Percentiles rank a stretch among this genome's conserved stretches.
These are phyloP conservation scores for Pascua sp. DNA, from an alignment of 1,284 basidiomycete species.

Conservation along the genomic window DNA sequence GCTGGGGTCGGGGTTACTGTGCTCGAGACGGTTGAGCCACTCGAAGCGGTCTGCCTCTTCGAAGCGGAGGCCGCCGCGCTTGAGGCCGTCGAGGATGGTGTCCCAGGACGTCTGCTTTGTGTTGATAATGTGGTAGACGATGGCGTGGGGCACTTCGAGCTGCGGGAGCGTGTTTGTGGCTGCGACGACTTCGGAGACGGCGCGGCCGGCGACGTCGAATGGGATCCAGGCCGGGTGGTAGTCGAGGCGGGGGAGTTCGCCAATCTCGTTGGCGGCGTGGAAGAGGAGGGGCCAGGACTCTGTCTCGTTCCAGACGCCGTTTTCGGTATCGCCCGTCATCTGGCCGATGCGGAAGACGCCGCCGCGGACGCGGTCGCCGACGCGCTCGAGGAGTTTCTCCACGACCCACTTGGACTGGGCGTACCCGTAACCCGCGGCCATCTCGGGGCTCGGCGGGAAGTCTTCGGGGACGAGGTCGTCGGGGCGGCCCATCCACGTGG, in stretches of 20 bases:
- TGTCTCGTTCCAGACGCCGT: slow-evolving; percentile 61
- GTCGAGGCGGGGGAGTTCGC: slow-evolving; percentile 53
- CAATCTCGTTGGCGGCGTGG: slow-evolving; percentile 50
- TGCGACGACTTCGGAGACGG: slow-evolving; percentile 15
- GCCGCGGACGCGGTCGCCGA: slow-evolving; percentile 25
- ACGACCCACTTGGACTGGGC: slow-evolving; percentile 62
- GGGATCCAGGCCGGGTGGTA: slow-evolving; percentile 59
- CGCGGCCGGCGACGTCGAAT: slow-evolving; percentile 49
- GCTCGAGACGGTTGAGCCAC: slow-evolving; percentile 54
- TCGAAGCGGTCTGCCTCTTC: slow-evolving; percentile 65
- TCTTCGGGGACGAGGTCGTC: slow-evolving; percentile 27
- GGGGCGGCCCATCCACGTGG: slow-evolving; percentile 38
- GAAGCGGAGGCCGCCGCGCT: slow-evolving; percentile 63
- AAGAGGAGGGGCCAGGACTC: slow-evolving; percentile 55
- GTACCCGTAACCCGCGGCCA: slow-evolving; percentile 54
- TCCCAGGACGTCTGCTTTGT: slow-evolving; percentile 52
- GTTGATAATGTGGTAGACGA: slow-evolving; percentile 70
- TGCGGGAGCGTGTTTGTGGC: slow-evolving; percentile 57
- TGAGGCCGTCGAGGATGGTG: slow-evolving; percentile 63
- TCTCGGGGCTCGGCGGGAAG: slow-evolving; percentile 31
- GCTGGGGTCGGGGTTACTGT: slow-evolving; percentile 51
- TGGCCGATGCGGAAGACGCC: slow-evolving; percentile 25
- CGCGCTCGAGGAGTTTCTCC: slow-evolving; percentile 57
- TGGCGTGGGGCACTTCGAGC: slow-evolving; percentile 30
- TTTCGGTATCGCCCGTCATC: too few relatives aligned